Base-by-base conservation (phyloP, 495 filamentous ascomycete species). In the Pyrenopolyporus hunteri region DNA sequence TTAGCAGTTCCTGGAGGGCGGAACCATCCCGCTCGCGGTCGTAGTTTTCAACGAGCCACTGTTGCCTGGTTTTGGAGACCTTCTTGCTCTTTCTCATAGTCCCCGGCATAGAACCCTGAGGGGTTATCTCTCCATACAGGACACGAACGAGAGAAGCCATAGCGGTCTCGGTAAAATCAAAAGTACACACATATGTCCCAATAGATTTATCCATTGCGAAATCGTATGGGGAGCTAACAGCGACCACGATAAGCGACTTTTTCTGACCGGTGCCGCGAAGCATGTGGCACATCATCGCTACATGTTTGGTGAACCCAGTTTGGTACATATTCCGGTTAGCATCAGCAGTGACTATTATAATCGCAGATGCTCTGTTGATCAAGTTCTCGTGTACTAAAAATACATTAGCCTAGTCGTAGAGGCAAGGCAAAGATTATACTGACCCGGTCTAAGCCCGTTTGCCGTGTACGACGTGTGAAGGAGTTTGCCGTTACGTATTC, bases 401-500 rank as follows among this genome's bases (percentile, higher is more conserved):
- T 7, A 22, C 8, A 17, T 63, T 39, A 52, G 25, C 33, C 40
- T 19, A 23, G 20, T 23, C 3, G 11, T 20, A 1, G 16, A 25
- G 2, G 19, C 10, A 14, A 40, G 17, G n/a, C 10, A 33, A 29
- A 14, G 9, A 37, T 40, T 23, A 23, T 13, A 22, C 73, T 67
- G 11, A 80, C 78, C 75, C 44, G 91, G 92, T 25, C 92, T 83
- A 7, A 96, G 86, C 13, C 92, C 92, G 63, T 94, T 93, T 1
- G 91, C 86, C 0, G 92, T 96, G 70, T 96, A 96, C 0, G 91
- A 95, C 1, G 92, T 95, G 70, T 96, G 92, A 25, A 96, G 74
- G 10, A 96, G 84, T 63, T 92, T 87, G 0, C 91, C 91, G 57
- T 85, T 89, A 8, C 92, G 75, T 60, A 93, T 89, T 29, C 92